phyloP scores from a whole-genome alignment of 306 rosid species.

The Hippophae rhamnoides region DNA sequence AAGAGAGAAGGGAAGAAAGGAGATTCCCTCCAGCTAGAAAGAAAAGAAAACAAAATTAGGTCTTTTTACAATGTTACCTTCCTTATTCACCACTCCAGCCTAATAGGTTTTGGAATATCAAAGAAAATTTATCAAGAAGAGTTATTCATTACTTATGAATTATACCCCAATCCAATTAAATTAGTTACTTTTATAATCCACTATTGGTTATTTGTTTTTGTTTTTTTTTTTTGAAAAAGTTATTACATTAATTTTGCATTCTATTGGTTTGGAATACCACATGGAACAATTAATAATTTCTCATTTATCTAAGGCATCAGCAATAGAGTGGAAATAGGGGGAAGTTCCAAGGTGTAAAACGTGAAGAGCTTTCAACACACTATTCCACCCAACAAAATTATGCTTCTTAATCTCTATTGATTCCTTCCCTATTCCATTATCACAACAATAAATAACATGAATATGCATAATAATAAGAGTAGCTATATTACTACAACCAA shows the following conservation, averaged over 20 bases:
- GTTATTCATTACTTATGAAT: too few species aligned
- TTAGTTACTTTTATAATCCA: background rate
- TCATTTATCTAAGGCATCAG: constrained; percentile 18
- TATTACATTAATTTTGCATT: too few species aligned
- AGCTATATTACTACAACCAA: too few species aligned
- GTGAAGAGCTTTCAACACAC: constrained; percentile 17
- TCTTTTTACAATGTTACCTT: constrained; percentile 33
- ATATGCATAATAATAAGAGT: too few species aligned
- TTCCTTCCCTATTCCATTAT: constrained; percentile 16
- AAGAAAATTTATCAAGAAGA: background rate
- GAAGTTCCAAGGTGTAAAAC: constrained; percentile 25
- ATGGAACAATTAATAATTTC: background rate
- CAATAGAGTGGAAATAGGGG: constrained; percentile 15
- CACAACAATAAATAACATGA: too few species aligned
- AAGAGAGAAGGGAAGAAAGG: constrained; percentile 8
- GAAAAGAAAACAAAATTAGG: constrained; percentile 42
- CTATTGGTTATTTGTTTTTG: too few species aligned
- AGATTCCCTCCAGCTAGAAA: constrained; percentile 54
- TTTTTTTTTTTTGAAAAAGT: background rate
- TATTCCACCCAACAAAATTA: constrained; percentile 43
- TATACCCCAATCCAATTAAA: too few species aligned
- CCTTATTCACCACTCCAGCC: constrained; percentile 57
- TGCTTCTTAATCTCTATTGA: constrained; percentile 38
- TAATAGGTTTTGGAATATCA: constrained; percentile 11
- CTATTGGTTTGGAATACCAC: too few species aligned